Conservation (phyloP, 495 filamentous ascomycete species). For the Podospora pseudoanserina region DNA sequence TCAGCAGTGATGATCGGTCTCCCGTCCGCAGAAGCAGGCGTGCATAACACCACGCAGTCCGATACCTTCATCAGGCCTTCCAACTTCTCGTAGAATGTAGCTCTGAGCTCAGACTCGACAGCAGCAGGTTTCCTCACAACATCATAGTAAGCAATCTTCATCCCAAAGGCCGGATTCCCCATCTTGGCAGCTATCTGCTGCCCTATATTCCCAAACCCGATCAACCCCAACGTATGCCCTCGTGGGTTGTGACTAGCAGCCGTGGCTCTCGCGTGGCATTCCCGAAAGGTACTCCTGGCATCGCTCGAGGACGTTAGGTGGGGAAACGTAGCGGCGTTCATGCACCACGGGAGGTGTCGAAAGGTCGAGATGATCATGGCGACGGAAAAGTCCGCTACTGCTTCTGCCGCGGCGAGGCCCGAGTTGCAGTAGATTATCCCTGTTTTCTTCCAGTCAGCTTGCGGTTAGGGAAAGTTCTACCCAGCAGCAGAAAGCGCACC, state of each 20-base stretch:
- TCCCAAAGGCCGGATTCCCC: slow-evolving; percentile 52
- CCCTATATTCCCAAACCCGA: slow-evolving; percentile 69
- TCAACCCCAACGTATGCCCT: slow-evolving; percentile 53
- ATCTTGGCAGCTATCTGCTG: slow-evolving; percentile 62
- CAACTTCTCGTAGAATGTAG: slow-evolving; percentile 50
- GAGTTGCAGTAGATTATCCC: slow-evolving; percentile 72
- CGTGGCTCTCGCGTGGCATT: slow-evolving; percentile 57
- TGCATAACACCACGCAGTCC: slow-evolving; percentile 67
- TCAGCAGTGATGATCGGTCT: slow-evolving; percentile 51
- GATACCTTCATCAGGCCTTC: slow-evolving; percentile 50
- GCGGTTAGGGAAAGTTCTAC: neutral
- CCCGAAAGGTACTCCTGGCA: slow-evolving; percentile 38
- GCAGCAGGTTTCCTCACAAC: slow-evolving; percentile 51
- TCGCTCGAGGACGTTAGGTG: slow-evolving; percentile 19
- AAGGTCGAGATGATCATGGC: slow-evolving; percentile 63
- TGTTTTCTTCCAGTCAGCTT: slow-evolving; percentile 26
- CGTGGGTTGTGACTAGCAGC: slow-evolving; percentile 57
- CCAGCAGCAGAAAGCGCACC: slow-evolving; percentile 43
- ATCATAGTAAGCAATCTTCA: slow-evolving; percentile 68
- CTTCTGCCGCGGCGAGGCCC: slow-evolving; percentile 63
- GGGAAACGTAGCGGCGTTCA: slow-evolving; percentile 47
- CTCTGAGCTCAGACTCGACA: slow-evolving; percentile 44
- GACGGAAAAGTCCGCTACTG: slow-evolving; percentile 62
- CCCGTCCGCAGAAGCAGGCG: slow-evolving; percentile 56
- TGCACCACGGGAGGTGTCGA: slow-evolving; percentile 60